Conservation (phyloP, 139 green algal genomes). For the Bryopsis sp. region DNA sequence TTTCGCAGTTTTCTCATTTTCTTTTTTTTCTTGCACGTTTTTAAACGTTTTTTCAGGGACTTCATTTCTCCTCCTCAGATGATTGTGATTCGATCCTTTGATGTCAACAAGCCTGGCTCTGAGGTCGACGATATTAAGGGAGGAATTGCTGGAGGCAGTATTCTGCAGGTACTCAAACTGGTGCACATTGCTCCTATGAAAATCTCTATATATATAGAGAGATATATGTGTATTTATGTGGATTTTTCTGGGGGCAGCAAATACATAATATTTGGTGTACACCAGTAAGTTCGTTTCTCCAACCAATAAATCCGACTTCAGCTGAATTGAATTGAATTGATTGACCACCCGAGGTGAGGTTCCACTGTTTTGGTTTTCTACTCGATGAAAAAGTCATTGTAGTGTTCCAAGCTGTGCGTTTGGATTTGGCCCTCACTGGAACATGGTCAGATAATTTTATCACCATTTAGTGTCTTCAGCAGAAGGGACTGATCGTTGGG, state of each 20-base stretch:
- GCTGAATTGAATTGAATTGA: too few relatives aligned
- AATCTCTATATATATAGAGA: too few relatives aligned
- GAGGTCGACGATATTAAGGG: constrained; percentile 95
- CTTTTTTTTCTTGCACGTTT: constrained; percentile 11
- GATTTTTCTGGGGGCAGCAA: too few relatives aligned
- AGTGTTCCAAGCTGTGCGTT: not conserved
- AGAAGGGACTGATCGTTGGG: not conserved
- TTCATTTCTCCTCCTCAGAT: constrained; percentile 94
- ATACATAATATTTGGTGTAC: too few relatives aligned
- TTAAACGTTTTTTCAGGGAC: constrained; percentile 50
- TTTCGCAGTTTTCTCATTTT: too few relatives aligned
- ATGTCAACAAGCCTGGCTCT: constrained; percentile 98
- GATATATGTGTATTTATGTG: too few relatives aligned
- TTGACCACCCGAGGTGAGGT: too few relatives aligned
- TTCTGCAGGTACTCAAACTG: constrained; percentile 70
- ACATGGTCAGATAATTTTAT: not conserved
- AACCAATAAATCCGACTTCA: too few relatives aligned
- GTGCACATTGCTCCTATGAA: constrained; percentile 2
- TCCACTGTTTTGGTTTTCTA: too few relatives aligned
- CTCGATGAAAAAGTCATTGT: not conserved
- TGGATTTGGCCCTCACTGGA: not conserved
- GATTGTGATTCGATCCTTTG: constrained; percentile 99
- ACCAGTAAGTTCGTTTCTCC: too few relatives aligned
- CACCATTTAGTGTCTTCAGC: not conserved
- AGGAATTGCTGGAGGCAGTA: constrained; percentile 90